phyloP scores from a whole-genome alignment of 2,329 filamentous ascomycete species.

The Proliferodiscus dingleyae region DNA sequence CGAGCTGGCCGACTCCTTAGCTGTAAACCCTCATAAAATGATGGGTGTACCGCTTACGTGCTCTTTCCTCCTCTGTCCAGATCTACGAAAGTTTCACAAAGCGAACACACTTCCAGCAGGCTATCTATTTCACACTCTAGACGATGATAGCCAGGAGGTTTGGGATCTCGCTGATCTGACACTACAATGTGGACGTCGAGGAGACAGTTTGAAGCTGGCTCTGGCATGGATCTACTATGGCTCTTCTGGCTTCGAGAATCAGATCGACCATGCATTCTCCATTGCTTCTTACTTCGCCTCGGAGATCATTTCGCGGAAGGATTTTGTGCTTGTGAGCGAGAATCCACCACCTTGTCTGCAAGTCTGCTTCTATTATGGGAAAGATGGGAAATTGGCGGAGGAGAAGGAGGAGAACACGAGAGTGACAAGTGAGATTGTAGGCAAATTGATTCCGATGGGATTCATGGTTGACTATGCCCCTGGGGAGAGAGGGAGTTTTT shows the following conservation, averaged over 20 bases:
- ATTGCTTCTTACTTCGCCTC: conserved; percentile 64
- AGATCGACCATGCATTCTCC: conserved; percentile 69
- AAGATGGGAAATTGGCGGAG: conserved; percentile 44
- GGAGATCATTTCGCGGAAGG: conserved; percentile 42
- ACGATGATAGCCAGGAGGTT: conserved; percentile 52
- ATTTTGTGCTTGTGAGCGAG: conserved; percentile 68
- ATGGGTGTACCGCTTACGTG: conserved; percentile 86
- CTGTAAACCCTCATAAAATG: conserved; percentile 97
- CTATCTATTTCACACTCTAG: conserved; percentile 69
- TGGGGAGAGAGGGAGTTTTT: conserved; percentile 58
- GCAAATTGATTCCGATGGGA: conserved; percentile 50
- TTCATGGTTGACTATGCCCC: conserved; percentile 60
- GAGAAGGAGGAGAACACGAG: conserved; percentile 44
- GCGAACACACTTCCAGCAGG: conserved; percentile 85
- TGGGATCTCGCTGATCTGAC: conserved; percentile 93
- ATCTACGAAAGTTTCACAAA: conserved; percentile 70
- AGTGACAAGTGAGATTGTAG: conserved; percentile 50
- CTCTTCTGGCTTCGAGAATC: conserved; percentile 61
- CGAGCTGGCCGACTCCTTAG: conserved; percentile 73
- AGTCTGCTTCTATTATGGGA: conserved; percentile 87
- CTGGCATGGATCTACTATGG: conserved; percentile 90
- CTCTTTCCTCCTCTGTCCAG: conserved; percentile 76
- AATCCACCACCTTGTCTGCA: conserved; percentile 85
- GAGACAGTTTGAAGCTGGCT: conserved; percentile 81
- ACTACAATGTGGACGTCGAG: conserved; percentile 84